phyloP scores from a whole-genome alignment of 202 grass and related monocot species.

The Musa balbisiana region DNA sequence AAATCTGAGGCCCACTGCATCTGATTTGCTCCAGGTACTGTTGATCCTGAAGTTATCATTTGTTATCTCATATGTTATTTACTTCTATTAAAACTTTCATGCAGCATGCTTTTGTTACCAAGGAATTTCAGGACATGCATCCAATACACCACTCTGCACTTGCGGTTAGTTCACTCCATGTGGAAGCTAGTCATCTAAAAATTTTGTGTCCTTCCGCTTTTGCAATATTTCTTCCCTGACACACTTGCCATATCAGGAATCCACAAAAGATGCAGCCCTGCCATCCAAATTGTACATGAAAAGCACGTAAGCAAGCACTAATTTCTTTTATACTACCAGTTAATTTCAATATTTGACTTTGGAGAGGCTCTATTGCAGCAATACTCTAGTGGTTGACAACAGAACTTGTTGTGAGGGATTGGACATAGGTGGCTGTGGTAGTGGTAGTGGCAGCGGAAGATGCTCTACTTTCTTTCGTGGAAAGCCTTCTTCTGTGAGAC shows the following conservation, averaged over 20 bases:
- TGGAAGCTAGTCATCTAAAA: slow-evolving; percentile 1
- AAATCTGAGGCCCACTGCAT: slow-evolving; percentile 53
- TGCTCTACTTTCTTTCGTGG: slow-evolving; percentile 40
- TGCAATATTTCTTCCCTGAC: neutral
- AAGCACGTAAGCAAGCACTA: neutral
- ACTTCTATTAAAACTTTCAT: slow-evolving; percentile 33
- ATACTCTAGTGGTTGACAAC: neutral
- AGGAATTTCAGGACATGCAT: slow-evolving; percentile 41
- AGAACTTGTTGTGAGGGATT: neutral
- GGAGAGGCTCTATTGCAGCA: neutral
- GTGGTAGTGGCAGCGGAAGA: slow-evolving; percentile 34
- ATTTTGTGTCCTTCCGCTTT: slow-evolving; percentile 2
- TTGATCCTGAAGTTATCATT: slow-evolving; percentile 19
- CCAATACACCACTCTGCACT: slow-evolving; percentile 28
- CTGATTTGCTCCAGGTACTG: slow-evolving; percentile 71
- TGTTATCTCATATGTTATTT: neutral
- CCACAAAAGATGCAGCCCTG: neutral
- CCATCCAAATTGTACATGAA: neutral
- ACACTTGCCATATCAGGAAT: neutral
- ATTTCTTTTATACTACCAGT: neutral
- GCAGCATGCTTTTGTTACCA: slow-evolving; percentile 92
- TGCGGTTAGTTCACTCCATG: slow-evolving; percentile 40
- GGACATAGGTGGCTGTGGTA: neutral
- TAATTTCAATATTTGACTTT: neutral
- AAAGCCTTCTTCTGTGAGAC: slow-evolving; percentile 38